Base-by-base conservation (phyloP, 352 stramenopile species). In the Pythium chondricola region DNA sequence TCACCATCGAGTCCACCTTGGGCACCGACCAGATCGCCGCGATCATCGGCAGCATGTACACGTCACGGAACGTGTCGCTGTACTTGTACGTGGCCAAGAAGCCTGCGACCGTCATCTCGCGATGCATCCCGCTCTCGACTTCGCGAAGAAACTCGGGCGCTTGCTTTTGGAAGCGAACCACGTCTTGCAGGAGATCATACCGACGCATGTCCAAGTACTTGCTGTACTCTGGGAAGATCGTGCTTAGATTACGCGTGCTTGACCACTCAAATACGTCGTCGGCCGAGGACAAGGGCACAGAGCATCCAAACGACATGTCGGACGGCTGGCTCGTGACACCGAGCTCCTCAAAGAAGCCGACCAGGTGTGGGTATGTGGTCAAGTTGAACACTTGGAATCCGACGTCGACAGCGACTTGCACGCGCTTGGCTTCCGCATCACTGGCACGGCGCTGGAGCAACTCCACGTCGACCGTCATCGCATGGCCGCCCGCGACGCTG, bases 321-420 rank as follows among this genome's bases (percentile, higher is more conserved):
- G 67, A 80, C 26, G 79, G 49, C 51, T 78, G 70, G 29, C 61
- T 64, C 40, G 67, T 45, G 6, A 95, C 71, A 27, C 65, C 69
- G 11, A 96, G 59, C 39, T 69, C 59, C 8, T 80, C 52, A 45
- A 96, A 96, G 61, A 94, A 85, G 6, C 59, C 48, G 5, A 78
- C 77, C 57, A 97, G 76, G 45, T 96, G 93, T 30, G 86, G 86
- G 67, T 97, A 97, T 54, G 95, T 96, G 9, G 59, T 58, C n/a
- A 78, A 48, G 52, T 95, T 96, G 58, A 88, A 96, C n/a, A 95
- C 86, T 78, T 95, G 95, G 57, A 96, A 96, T 4, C 86, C 86
- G 20, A 91, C 85, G 60, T 97, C 88, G 14, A 96, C 54, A 14
- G 47, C 32, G 5, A 62, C 54, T 3, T 18, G 41, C 26, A 62